Conservation (phyloP, 805 yeast genomes). For the Wickerhamiella bombiphila region DNA sequence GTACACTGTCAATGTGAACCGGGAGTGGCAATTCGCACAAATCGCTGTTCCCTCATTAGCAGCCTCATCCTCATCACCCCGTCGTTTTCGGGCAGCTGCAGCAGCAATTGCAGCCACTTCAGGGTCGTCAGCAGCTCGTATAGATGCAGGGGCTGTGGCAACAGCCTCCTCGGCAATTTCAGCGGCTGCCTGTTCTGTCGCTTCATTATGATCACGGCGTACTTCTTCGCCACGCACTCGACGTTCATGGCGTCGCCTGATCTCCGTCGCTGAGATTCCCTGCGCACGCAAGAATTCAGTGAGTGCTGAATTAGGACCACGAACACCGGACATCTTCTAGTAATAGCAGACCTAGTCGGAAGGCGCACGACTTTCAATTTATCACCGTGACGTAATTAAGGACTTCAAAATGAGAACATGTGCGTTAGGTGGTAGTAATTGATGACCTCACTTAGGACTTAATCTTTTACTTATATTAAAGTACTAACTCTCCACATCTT, state of each 20-base stretch:
- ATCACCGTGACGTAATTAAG: no score
- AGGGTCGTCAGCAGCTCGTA: conserved; percentile 15
- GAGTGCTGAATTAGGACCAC: conserved; percentile 55
- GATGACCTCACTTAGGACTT: no score
- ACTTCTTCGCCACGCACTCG: conserved; percentile 12
- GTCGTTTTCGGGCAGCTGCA: conserved; percentile 18
- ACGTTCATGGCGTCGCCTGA: conserved; percentile 30
- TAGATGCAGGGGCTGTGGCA: neutral
- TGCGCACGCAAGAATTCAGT: conserved; percentile 79
- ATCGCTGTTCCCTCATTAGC: conserved; percentile 36
- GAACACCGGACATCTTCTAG: conserved; percentile 25
- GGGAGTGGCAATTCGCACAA: conserved; percentile 48
- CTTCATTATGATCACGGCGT: conserved; percentile 15
- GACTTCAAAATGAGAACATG: no score
- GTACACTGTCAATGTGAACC: conserved; percentile 51
- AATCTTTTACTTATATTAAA: no score
- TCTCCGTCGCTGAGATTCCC: conserved; percentile 74
- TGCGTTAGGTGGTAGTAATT: no score
- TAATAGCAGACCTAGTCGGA: no score
- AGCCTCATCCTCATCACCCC: conserved; percentile 12
- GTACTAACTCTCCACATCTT: no score
- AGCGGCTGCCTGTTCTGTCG: conserved; percentile 13
- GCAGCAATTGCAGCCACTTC: conserved; percentile 16
- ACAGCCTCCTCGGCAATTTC: conserved; percentile 14
- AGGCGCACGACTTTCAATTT: no score